Base-by-base conservation (phyloP, 2,329 filamentous ascomycete species). In the Trichophaea hybrida region DNA sequence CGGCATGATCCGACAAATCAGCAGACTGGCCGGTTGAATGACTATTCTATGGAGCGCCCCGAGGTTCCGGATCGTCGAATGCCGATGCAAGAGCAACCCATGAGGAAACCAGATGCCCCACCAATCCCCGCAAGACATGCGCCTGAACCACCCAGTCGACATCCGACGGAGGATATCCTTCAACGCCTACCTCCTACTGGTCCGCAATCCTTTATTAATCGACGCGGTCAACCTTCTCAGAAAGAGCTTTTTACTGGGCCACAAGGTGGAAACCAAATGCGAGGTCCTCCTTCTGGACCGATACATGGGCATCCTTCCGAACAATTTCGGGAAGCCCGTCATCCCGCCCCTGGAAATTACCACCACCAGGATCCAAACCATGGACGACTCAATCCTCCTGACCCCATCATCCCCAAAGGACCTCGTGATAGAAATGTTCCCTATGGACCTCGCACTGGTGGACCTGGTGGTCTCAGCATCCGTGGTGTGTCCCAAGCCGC, bases 311-410 rank as follows among this genome's bases (percentile, higher is more conserved):
- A 51, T 51, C 48, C 15, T 51, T 32, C 34, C 10, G 31, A 49
- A 15, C 53, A 56, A 15, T 56, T 56, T 31, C 35, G 35, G 10
- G 35, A 44, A 13, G 35, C n/a, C n/a, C 34, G 51, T 4, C 60
- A 60, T 35, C 59, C 59, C 6, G 62, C 62, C 33, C 60, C 62
- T 33, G 64, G 64, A n/a, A 57, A 62, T 40, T 55, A 34, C 24
- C 57, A 63, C 15, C 66, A 68, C 35, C 65, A 68, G 43, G 66
- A 69, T 50, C 65, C 64, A 1, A 68, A 68, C 38, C 67, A 68
- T 40, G 67, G 67, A 24, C 59, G 67, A 32, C 57, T 69, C 33
- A 68, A 69, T 43, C 66, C 66, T 8, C 66, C 67, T 1, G 65
- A 67, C 24, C 40, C 59, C 31, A 61, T 66, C 13, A 68, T 67